phyloP scores from a whole-genome alignment of 2,329 filamentous ascomycete genomes.

The Aaosphaeria arxii region DNA sequence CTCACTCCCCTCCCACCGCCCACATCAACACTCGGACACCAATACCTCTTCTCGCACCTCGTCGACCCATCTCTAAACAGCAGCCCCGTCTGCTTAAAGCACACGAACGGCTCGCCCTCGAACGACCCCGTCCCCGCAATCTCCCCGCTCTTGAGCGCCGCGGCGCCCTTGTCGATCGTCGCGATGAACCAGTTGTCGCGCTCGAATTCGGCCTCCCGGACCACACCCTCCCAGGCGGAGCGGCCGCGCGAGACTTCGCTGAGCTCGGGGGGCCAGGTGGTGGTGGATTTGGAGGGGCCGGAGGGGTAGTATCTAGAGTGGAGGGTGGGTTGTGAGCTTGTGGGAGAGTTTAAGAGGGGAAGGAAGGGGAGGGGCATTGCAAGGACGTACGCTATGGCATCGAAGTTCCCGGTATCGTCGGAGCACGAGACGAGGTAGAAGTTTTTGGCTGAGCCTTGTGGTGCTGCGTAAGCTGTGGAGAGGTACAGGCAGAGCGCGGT shows the following conservation, averaged over 20 bases:
- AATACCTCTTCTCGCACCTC: conserved; percentile 1
- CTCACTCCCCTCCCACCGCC: background rate
- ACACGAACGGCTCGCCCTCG: conserved; percentile 4
- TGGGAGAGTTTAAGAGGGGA: too few species aligned
- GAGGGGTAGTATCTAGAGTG: conserved; percentile 1
- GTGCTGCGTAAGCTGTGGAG: background rate
- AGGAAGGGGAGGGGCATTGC: too few species aligned
- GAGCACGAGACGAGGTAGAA: conserved; percentile 6
- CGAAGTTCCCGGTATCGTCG: conserved; percentile 1
- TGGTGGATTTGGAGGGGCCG: background rate
- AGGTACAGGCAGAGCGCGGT: background rate
- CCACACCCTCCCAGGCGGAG: conserved; percentile 1
- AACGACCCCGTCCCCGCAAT: conserved; percentile 2
- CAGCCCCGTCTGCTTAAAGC: conserved; percentile 1
- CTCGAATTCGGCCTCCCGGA: conserved; percentile 1
- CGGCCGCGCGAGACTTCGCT: background rate
- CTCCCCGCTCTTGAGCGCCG: background rate
- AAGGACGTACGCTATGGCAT: conserved; percentile 1
- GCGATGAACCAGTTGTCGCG: background rate
- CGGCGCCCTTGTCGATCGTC: conserved; percentile 1
- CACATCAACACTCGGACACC: conserved; percentile 5
- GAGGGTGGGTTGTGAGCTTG: too few species aligned
- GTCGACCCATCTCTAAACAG: background rate
- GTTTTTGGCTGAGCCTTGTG: conserved; percentile 2
- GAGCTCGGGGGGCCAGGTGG: background rate